phyloP scores from a whole-genome alignment of 2,329 filamentous ascomycete species.

The Penicillium oxalicum region DNA sequence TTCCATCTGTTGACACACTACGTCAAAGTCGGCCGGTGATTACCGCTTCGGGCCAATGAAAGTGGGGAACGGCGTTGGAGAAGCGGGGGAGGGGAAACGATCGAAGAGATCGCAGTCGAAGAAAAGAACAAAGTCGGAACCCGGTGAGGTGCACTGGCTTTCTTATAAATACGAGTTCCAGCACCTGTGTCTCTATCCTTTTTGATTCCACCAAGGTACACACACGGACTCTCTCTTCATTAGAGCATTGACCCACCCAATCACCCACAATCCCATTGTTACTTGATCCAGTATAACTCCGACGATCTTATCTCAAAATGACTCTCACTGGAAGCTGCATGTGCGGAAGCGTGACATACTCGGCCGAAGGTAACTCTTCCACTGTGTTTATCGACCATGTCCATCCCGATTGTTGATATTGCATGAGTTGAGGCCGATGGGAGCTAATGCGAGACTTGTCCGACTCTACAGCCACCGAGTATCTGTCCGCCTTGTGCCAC shows the following conservation, averaged over 20 bases:
- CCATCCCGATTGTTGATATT: background rate
- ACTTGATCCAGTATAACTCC: too few relatives aligned
- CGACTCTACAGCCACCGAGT: slow-evolving; percentile 34
- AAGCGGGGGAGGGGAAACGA: background rate
- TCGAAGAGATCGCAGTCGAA: background rate
- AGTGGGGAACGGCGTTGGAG: background rate
- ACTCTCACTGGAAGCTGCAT: slow-evolving; percentile 30
- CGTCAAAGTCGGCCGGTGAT: background rate
- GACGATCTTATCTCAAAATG: slow-evolving; percentile 14
- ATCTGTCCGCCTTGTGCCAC: slow-evolving; percentile 47
- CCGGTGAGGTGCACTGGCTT: too few relatives aligned
- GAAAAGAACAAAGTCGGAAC: too few relatives aligned
- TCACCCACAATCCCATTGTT: background rate
- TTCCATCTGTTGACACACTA: background rate
- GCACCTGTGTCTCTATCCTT: background rate
- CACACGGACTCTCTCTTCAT: background rate
- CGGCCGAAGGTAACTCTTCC: slow-evolving; percentile 18
- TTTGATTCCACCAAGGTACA: slow-evolving; percentile 19
- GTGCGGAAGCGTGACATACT: slow-evolving; percentile 29
- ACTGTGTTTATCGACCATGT: slow-evolving; percentile 2
- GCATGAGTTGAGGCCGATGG: background rate
- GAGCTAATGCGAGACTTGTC: too few relatives aligned
- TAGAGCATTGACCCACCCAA: background rate
- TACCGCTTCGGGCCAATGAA: background rate
- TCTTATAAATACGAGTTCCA: background rate